These are phyloP conservation scores for Marasmius tenuissimus DNA, from an alignment of 1,284 basidiomycete species.

Conservation along the genomic window DNA sequence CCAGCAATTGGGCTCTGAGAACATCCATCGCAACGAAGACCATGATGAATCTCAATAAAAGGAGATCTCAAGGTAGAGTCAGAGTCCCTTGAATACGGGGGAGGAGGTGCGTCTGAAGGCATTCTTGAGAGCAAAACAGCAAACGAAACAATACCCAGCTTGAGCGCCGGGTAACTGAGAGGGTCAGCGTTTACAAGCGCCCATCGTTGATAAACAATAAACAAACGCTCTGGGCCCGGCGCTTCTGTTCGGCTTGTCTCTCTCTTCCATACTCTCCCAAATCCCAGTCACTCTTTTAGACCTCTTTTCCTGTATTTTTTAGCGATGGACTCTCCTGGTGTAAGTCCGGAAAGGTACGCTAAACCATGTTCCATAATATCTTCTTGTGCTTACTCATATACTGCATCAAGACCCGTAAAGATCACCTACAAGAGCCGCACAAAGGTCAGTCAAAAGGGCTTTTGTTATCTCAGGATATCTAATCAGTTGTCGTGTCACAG, in stretches of 20 bases:
- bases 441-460: slow-evolving; percentile 33
- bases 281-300: neutral
- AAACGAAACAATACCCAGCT: neutral
- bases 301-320: neutral
- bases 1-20: neutral
- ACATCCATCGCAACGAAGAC: neutral
- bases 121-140: neutral
- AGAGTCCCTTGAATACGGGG: neutral
- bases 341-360: slow-evolving; percentile 5
- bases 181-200: neutral
- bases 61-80: neutral
- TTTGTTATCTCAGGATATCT: neutral
- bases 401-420: slow-evolving; percentile 28
- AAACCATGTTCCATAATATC: neutral
- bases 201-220: neutral
- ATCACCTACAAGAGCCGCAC: slow-evolving; percentile 40
- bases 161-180: neutral
- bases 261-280: neutral
- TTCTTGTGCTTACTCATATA: neutral
- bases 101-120: neutral
- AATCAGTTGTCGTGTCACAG: slow-evolving; percentile 5
- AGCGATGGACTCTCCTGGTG: slow-evolving; percentile 6
- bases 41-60: neutral
- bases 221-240: neutral
- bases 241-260: neutral